Evolutionary conservation across 2,329 filamentous ascomycete species (phyloP).

Genomic region (Pseudogymnoascus sp.): DNA sequence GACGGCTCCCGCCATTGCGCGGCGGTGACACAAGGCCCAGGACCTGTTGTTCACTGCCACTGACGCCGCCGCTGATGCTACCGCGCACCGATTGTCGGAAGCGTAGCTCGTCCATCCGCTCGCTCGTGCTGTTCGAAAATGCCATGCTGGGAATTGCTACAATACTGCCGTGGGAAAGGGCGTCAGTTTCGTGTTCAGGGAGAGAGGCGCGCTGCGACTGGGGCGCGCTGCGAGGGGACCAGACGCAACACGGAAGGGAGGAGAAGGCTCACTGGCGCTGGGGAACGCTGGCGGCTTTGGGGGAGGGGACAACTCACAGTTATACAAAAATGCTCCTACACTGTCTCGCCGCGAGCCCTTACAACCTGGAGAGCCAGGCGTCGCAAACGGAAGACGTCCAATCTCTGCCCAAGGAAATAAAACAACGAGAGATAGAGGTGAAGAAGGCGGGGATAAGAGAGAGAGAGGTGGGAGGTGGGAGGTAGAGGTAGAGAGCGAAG

Average conservation of each 20-base stretch:
- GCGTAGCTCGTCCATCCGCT: constrained; percentile 70
- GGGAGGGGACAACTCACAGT: constrained; percentile 3
- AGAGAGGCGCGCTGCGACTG: constrained; percentile 12
- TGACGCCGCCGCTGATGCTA: not conserved
- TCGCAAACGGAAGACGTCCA: constrained; percentile 6
- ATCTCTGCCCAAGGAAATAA: not conserved
- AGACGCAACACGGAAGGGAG: not conserved
- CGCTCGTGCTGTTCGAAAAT: constrained; percentile 52
- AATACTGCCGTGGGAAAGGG: constrained; percentile 15
- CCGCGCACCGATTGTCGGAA: constrained; percentile 41
- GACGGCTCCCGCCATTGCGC: constrained; percentile 55
- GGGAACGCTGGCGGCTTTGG: not conserved
- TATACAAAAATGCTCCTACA: constrained; percentile 6
- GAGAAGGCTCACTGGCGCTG: not conserved
- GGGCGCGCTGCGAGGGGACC: constrained; percentile 12
- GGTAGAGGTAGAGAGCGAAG: not conserved
- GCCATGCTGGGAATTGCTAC: constrained; percentile 43
- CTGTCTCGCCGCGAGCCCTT: constrained; percentile 3
- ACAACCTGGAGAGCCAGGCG: constrained; percentile 6
- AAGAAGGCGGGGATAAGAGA: not conserved
- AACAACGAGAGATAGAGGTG: not conserved
- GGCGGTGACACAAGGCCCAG: constrained; percentile 66
- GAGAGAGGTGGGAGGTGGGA: not conserved
- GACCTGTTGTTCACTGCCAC: constrained; percentile 59
- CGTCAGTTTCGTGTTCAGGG: constrained; percentile 16